Percentiles rank a stretch among this genome's conserved stretches.
These are phyloP conservation scores for Cicer arietinum DNA, from an alignment of 306 rosid species.

Conservation along the genomic window DNA sequence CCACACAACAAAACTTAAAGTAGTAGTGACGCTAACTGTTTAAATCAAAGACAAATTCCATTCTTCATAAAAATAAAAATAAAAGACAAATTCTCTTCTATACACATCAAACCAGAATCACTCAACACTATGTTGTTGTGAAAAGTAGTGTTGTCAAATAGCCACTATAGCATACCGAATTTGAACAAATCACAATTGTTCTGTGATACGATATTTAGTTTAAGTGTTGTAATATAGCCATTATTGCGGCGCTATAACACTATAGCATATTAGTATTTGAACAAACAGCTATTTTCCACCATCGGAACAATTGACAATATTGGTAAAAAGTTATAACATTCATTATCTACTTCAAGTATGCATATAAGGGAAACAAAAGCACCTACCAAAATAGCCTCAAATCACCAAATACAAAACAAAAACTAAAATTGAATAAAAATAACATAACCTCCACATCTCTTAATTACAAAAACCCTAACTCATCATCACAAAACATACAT, in stretches of 20 bases:
- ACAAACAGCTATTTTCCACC: too few relatives aligned
- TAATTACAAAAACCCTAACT: background rate
- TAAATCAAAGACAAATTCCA: background rate
- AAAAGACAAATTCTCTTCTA: background rate
- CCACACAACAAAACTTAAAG: background rate
- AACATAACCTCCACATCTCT: background rate
- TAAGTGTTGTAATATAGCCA: too few relatives aligned
- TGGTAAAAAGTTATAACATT: background rate
- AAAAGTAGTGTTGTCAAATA: background rate
- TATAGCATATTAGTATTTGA: too few relatives aligned
- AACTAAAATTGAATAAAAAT: background rate
- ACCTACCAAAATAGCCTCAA: background rate
- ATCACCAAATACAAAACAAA: background rate
- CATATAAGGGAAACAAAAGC: constrained; percentile 20
- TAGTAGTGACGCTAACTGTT: background rate
- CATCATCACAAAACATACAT: background rate
- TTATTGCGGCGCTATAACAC: too few relatives aligned
- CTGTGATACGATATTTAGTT: too few relatives aligned
- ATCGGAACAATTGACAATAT: too few relatives aligned
- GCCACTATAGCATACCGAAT: too few relatives aligned
- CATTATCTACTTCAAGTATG: constrained; percentile 2
- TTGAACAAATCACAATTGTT: too few relatives aligned
- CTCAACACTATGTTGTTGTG: background rate
- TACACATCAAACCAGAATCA: constrained; percentile 1
- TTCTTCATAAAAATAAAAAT: background rate